phyloP scores from a whole-genome alignment of 2,329 filamentous ascomycete species.

The Dendrostoma leiphaemia region DNA sequence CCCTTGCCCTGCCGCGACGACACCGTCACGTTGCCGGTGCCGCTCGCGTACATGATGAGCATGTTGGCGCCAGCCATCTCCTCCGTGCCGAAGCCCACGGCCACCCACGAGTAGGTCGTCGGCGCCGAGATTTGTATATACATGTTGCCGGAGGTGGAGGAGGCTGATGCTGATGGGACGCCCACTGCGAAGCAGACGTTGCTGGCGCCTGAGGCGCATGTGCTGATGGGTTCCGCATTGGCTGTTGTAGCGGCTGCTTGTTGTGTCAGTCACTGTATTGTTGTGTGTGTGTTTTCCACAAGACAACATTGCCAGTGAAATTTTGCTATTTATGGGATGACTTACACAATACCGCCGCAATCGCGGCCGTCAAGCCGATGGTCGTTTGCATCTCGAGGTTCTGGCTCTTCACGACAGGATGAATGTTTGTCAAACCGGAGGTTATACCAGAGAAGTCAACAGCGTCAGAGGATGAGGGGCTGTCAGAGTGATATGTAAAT shows the following conservation, averaged over 20 bases:
- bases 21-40: constrained; percentile 58
- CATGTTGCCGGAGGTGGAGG: constrained; percentile 51
- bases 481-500: too few species aligned
- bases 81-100: constrained; percentile 51
- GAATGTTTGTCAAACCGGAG: too few species aligned
- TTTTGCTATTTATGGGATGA: too few species aligned
- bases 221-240: constrained; percentile 28
- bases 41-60: constrained; percentile 61
- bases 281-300: neutral
- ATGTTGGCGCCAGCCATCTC: constrained; percentile 57
- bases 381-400: constrained; percentile 7
- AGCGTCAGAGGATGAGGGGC: neutral
- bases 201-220: constrained; percentile 38
- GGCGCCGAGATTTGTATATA: constrained; percentile 61
- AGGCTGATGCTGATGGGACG: constrained; percentile 49
- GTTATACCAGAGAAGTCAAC: too few species aligned
- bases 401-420: too few species aligned
- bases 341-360: constrained; percentile 16
- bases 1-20: constrained; percentile 52
- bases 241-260: constrained; percentile 25
- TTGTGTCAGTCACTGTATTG: neutral
- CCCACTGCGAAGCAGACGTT: constrained; percentile 56
- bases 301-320: too few species aligned
- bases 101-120: constrained; percentile 53
- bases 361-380: constrained; percentile 1